Percentiles rank a stretch among this genome's conserved stretches.
Conservation (phyloP, 768 basidiomycete species). For the Boletus subcaerulescens region DNA sequence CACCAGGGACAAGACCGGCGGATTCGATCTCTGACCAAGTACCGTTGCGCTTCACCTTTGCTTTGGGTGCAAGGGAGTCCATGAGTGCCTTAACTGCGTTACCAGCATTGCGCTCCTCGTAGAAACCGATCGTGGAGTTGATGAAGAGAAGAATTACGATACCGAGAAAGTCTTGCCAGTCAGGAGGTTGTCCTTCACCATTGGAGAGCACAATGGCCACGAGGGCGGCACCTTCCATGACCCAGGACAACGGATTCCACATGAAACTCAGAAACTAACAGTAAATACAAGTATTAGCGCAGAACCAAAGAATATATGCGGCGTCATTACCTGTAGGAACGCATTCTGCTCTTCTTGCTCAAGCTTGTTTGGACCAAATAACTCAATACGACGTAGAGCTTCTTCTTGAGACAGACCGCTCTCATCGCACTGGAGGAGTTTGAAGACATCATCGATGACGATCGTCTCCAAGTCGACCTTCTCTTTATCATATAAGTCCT, state of each 20-base stretch:
- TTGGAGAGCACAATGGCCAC: conserved; percentile 97
- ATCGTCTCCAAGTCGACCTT: conserved; percentile 99
- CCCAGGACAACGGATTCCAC: conserved; percentile 99
- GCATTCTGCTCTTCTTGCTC: conserved; percentile 89
- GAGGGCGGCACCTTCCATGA: conserved; percentile 96
- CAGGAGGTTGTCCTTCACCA: conserved; percentile 80
- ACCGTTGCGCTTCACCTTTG: conserved; percentile 85
- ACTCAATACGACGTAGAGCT: conserved; percentile 76
- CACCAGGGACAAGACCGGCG: conserved; percentile 86
- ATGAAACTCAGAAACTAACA: conserved; percentile 88
- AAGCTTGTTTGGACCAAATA: conserved; percentile 96
- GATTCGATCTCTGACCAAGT: conserved; percentile 91
- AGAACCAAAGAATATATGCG: neutral
- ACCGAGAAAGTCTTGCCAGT: conserved; percentile 98
- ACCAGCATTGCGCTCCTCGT: conserved; percentile 95
- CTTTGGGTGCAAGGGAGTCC: conserved; percentile 99
- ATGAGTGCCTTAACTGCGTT: conserved; percentile 99
- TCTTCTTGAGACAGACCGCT: conserved; percentile 75
- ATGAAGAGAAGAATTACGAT: conserved; percentile 87
- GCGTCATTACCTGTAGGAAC: conserved; percentile 68
- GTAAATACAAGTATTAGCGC: neutral
- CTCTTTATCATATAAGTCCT: conserved; percentile 96
- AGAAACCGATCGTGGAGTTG: conserved; percentile 98
- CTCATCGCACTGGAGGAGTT: conserved; percentile 87
- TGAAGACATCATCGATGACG: conserved; percentile 95